Percentiles rank a stretch among this genome's conserved stretches.
Evolutionary conservation across 306 rosid genomes (phyloP).

Genomic region (Argentina anserina): DNA sequence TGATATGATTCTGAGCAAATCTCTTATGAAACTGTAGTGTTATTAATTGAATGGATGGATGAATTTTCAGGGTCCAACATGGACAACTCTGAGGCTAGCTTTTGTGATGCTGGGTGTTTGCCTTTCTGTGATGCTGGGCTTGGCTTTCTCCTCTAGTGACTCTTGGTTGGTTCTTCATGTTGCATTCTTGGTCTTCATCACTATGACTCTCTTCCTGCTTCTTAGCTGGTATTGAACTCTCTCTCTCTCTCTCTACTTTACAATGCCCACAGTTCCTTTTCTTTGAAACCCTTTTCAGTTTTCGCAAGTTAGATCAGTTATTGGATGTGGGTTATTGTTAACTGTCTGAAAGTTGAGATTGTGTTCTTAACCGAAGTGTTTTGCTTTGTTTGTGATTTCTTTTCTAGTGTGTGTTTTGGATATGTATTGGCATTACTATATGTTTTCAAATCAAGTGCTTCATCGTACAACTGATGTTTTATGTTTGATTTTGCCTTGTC

Average conservation of each 20-base stretch:
- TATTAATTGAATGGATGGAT: background rate
- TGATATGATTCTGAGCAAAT: background rate
- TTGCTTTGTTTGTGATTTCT: background rate
- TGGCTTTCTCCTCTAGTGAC: constrained; percentile 87
- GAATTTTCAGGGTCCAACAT: constrained; percentile 66
- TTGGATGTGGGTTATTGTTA: constrained; percentile 7
- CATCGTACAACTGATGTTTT: background rate
- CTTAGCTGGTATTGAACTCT: constrained; percentile 68
- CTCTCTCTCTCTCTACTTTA: too few species aligned
- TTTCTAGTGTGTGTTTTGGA: background rate
- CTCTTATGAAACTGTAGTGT: background rate
- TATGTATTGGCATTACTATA: background rate
- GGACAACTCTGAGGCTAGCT: constrained; percentile 63
- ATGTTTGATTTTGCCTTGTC: background rate
- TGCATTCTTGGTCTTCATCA: constrained; percentile 62
- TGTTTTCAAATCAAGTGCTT: background rate
- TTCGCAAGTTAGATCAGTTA: background rate
- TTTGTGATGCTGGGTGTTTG: constrained; percentile 73
- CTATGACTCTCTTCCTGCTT: constrained; percentile 66
- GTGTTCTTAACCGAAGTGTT: background rate
- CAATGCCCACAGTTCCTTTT: background rate
- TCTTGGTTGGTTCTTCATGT: constrained; percentile 75
- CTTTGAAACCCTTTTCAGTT: background rate
- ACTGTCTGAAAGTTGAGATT: background rate
- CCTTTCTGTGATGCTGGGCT: constrained; percentile 67